Conservation (phyloP, 805 yeast species). For the Kodamaea hsintzibuensis region DNA sequence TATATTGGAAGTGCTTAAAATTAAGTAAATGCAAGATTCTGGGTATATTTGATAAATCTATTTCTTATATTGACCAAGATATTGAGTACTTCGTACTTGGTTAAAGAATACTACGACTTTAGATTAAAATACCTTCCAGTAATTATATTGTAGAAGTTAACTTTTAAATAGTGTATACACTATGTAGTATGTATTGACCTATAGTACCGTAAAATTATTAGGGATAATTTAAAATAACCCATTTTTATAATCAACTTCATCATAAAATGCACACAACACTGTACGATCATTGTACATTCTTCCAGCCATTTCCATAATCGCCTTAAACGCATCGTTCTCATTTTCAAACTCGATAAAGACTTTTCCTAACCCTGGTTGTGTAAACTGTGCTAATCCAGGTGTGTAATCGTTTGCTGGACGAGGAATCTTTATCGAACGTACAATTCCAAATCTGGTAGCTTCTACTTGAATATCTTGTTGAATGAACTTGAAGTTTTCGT, state of each 20-base stretch:
- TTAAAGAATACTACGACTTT: too few species aligned
- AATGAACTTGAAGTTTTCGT: conserved; percentile 48
- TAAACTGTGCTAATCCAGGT: conserved; percentile 38
- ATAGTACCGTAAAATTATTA: too few species aligned
- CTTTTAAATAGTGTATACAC: too few species aligned
- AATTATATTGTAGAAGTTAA: too few species aligned
- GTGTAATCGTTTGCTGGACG: conserved; percentile 53
- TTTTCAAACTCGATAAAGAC: conserved; percentile 65
- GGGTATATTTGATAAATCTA: too few species aligned
- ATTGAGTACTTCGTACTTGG: too few species aligned
- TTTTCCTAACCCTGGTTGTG: conserved; percentile 66
- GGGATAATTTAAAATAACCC: conserved; percentile 29
- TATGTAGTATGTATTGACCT: too few species aligned
- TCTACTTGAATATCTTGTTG: conserved; percentile 52
- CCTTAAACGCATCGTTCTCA: conserved; percentile 51
- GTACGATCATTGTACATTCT: conserved; percentile 66
- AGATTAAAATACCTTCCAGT: too few species aligned
- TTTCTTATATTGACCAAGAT: too few species aligned
- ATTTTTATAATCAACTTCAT: conserved; percentile 57
- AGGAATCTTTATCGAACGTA: conserved; percentile 60
- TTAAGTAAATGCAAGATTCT: too few species aligned
- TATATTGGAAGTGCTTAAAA: too few species aligned
- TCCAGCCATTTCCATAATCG: conserved; percentile 64
- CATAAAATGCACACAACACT: conserved; percentile 62
- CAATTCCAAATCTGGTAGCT: conserved; percentile 51